Evolutionary conservation across 2,329 filamentous ascomycete genomes (phyloP).

Genomic region (Mollisia scopiformis): DNA sequence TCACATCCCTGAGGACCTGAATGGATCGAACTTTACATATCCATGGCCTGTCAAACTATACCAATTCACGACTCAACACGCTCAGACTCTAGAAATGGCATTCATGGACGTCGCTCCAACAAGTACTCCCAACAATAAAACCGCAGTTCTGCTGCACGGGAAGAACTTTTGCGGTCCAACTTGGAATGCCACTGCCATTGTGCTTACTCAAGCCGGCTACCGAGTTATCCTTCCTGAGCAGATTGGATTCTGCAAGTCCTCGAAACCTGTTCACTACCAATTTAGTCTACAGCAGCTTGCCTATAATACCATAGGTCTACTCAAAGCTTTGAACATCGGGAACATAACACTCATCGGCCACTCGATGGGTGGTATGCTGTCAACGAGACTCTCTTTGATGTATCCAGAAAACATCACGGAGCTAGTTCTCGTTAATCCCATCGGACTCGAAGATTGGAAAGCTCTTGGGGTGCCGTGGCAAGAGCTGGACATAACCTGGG

Average conservation of each 20-base stretch:
- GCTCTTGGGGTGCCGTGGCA: constrained; percentile 51
- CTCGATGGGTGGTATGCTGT: constrained; percentile 58
- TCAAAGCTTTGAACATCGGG: constrained; percentile 46
- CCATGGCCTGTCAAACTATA: constrained; percentile 53
- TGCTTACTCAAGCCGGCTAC: constrained; percentile 46
- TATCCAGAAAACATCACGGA: constrained; percentile 46
- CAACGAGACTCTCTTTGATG: constrained; percentile 53
- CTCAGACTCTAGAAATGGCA: constrained; percentile 52
- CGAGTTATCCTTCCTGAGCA: constrained; percentile 57
- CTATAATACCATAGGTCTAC: constrained; percentile 52
- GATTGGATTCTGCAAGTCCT: constrained; percentile 60
- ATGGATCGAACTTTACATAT: constrained; percentile 46
- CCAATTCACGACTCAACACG: constrained; percentile 48
- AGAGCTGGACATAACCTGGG: constrained; percentile 43
- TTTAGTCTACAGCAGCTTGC: constrained; percentile 55
- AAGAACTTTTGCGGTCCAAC: constrained; percentile 60
- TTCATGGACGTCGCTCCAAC: constrained; percentile 55
- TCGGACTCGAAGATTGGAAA: constrained; percentile 23
- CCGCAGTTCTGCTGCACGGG: constrained; percentile 52
- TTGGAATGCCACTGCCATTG: constrained; percentile 49
- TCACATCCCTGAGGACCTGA: constrained; percentile 5
- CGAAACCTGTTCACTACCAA: constrained; percentile 53
- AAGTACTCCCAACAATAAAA: constrained; percentile 34
- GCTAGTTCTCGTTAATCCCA: constrained; percentile 53
- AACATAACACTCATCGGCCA: constrained; percentile 54